Conservation (phyloP, 2,329 filamentous ascomycete genomes). For the Dryadomyces sulphureus region DNA sequence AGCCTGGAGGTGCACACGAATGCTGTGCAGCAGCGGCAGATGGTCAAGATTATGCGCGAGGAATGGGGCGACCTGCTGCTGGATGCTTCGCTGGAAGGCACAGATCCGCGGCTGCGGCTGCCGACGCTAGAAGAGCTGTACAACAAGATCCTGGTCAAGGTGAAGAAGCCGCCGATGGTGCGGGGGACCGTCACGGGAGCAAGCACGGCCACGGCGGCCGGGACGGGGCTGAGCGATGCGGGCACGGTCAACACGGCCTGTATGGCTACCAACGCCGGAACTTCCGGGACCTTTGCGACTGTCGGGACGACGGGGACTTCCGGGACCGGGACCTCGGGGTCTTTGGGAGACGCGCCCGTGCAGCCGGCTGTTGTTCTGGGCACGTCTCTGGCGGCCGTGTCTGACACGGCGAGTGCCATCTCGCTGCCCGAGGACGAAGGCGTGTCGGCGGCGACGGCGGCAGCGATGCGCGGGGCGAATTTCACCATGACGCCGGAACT, state of each 20-base stretch:
- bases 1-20: slow-evolving; percentile 85
- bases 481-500: slow-evolving; percentile 54
- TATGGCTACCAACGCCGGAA: not conserved
- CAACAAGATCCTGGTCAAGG: slow-evolving; percentile 72
- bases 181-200: not conserved
- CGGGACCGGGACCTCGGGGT: not conserved
- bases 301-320: not conserved
- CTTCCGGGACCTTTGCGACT: not conserved
- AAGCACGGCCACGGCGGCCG: not conserved
- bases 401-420: slow-evolving; percentile 14
- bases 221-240: too few relatives aligned
- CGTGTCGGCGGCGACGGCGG: not conserved
- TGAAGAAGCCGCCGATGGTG: slow-evolving; percentile 42
- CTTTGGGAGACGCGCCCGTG: not conserved
- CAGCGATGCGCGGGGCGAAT: not conserved
- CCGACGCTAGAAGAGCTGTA: slow-evolving; percentile 58
- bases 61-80: slow-evolving; percentile 68
- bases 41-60: slow-evolving; percentile 89
- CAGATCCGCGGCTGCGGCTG: slow-evolving; percentile 39
- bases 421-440: slow-evolving; percentile 24
- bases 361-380: slow-evolving; percentile 7
- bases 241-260: too few relatives aligned
- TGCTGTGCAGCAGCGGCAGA: slow-evolving; percentile 69
- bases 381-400: slow-evolving; percentile 17
- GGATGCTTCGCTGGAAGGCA: slow-evolving; percentile 35